Base-by-base conservation (phyloP, 2,329 filamentous ascomycete genomes). In the Ascochyta lentis region DNA sequence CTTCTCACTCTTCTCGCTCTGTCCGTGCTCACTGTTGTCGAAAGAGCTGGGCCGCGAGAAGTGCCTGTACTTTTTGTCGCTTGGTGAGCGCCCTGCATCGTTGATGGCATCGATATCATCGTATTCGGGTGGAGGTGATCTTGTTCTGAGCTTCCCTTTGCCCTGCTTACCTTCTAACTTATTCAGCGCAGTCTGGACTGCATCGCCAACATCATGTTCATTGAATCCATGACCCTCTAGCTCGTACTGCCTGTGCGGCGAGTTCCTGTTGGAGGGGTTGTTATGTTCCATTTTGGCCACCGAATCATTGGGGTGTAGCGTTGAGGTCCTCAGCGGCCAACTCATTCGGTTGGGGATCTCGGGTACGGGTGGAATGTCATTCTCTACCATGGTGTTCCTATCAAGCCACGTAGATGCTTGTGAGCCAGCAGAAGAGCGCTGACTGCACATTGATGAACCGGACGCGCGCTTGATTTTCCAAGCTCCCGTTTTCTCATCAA, bases 391-490 rank as follows among this genome's bases (percentile, higher is more conserved):
- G 5, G 61, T 63, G 8, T 59, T 57, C 35, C 65, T 62, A 29
- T 66, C 62, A 4, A 61, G 49, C 39, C 63, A 56, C 24, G 62
- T 66, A 4, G 66, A 56, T 24, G 23, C 49, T 27, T 51, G 51
- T 13, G 65, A 64, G 15, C 51, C 54, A 8, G 44, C 54, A 4
- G 60, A 67, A 6, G 39, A 51, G 15, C 54, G 42, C 1, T 41
- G 31, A 10, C 53, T 68, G 26, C 54, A 52, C 6, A 46, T 44
- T 7, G 65, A 65, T 1, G 60, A 52, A n/a, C 42, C 49, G 4
- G 68, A 72, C 5, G 60, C 52, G 12, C 69, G 66, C 54, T 68
- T 75, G 47, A 73, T 58, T 37, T 74, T 75, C 65, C 66, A 74
- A 24, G 60, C 52, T 4, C 72, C 71, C 9, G 69, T 72, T 39